Base-by-base conservation (phyloP, 1,139 yeast species). In the Yamadazyma oceani region DNA sequence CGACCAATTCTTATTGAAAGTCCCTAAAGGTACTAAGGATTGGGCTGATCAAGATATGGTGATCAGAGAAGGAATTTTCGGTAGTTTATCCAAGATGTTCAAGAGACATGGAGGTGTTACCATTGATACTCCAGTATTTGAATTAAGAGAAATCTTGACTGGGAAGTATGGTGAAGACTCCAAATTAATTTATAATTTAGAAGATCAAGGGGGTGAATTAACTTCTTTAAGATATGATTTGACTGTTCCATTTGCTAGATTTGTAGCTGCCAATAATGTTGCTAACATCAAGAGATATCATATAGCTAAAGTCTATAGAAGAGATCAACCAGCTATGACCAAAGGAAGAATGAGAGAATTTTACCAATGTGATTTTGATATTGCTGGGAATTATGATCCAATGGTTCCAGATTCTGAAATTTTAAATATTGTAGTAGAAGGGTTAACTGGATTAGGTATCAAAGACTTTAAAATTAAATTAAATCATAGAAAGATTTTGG, bases 301-400 rank as follows among this genome's bases (percentile, higher is more conserved):
- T 68, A 87, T 92, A 50, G 98, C 98, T 51, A 92, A 92, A 65
- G 98, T 92, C 38, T 92, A 92, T 67, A 80, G 98, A 69, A 84
- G 98, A 67, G 98, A 92, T 61, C 98, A 92, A 65, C 98, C 98
- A 5, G 98, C 98, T 12, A 92, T 92, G 98, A 90, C 97, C 41
- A 92, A 92, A 65, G 98, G 98, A 42, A 81, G 98, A 66, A 92
- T 92, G 98, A 85, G 98, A 76, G 98, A 92, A 64, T 92, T 92
- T 55, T 92, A 92, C 66, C 98, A 92, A 67, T 92, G 98, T 71
- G 98, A 92, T 69, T 86, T 92, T 54, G 98, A 92, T 61, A 74
- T 92, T 56, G 98, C 98, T 26, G 98, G 98, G 39, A 68, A 64
- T 41, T 90, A 85, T 61, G 98, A 92, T 57, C 57, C 82, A 29